phyloP scores from a whole-genome alignment of 768 basidiomycete genomes.

The Clitopilus passeckerianus region DNA sequence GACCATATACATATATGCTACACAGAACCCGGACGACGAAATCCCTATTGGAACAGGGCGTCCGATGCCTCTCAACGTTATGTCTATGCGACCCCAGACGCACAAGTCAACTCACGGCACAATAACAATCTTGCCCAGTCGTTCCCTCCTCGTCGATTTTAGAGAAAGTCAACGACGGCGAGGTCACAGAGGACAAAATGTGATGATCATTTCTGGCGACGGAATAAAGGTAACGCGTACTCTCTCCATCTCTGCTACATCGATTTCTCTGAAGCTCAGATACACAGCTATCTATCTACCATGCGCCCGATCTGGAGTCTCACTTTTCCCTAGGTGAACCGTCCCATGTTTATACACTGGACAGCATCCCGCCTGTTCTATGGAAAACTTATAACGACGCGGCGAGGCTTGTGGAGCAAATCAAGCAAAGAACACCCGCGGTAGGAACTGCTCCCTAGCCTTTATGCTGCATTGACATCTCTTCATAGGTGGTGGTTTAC shows the following conservation, averaged over 20 bases:
- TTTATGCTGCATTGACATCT: slow-evolving; percentile 1
- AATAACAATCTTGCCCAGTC: slow-evolving; percentile 45
- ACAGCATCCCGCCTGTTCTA: slow-evolving; percentile 32
- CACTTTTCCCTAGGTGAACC: slow-evolving; percentile 47
- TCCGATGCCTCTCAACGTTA: slow-evolving; percentile 32
- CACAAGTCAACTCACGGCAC: slow-evolving; percentile 46
- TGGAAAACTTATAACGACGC: slow-evolving; percentile 46
- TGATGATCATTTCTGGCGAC: slow-evolving; percentile 38
- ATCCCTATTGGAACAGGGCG: slow-evolving; percentile 29
- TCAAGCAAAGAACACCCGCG: slow-evolving; percentile 50
- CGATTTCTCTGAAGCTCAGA: background rate
- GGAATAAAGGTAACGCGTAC: slow-evolving; percentile 19
- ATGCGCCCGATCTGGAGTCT: slow-evolving; percentile 44
- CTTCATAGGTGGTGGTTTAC: slow-evolving; percentile 36
- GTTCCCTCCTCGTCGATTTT: slow-evolving; percentile 47
- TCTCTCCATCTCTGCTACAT: background rate
- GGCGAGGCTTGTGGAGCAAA: slow-evolving; percentile 33
- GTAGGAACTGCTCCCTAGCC: slow-evolving; percentile 19
- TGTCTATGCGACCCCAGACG: slow-evolving; percentile 27
- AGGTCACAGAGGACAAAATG: slow-evolving; percentile 39
- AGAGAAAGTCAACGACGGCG: slow-evolving; percentile 48
- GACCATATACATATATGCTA: background rate
- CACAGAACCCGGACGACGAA: background rate
- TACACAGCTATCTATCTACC: slow-evolving; percentile 37
- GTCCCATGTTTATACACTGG: slow-evolving; percentile 23